Evolutionary conservation across 108 stramenopile genomes (phyloP), one percentile per base, ranked within the genome.

Genomic region (Nannochloropsis salina): DNA sequence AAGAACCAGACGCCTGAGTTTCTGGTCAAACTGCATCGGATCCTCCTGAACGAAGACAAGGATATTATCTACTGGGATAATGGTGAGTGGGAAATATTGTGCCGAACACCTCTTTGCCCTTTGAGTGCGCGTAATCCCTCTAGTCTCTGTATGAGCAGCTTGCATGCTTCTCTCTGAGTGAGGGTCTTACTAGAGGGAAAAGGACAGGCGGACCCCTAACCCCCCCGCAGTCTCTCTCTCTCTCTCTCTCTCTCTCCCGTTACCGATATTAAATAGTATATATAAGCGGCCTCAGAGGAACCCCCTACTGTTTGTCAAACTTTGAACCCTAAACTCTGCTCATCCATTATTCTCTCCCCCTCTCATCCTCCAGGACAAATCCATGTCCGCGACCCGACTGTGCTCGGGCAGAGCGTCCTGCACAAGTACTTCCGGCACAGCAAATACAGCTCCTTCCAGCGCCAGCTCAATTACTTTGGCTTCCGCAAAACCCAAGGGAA

Each of bases 391-490:
- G n/a, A 84, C n/a, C 83, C 83, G 9, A 45, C 44, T n/a, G 21
- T 21, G 2, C 43, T 84, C 42, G 83, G 44, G 21, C 22, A 40
- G 83, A 31, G n/a, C 8, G 44, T 84, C 44, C 42, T 84, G 8
- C 83, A 43, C 43, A 44, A 45, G 82, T 86, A 86, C 44, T 86
- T 86, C 82, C 44, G 83, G 31, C 83, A 86, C 47, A 15, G 44
- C 86, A 93, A 90, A 80, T 80, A 90, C 20, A 43, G 90, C 9
- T 86, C 85, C 9, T 89, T 93, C 44, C 92, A 92, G 80, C 90
- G 93, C 41, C 93, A 93, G 88, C 87, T 93, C 10, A 92, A 92
- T 81, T 81, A 92, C 5, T 93, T 92, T 41, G 91, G 92, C 21
- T 93, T 92, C 87, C 88, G 90, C 43, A 87, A 92, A 44, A 44